Conservation (phyloP, 2,329 filamentous ascomycete genomes). For the Pyrenophora teres region DNA sequence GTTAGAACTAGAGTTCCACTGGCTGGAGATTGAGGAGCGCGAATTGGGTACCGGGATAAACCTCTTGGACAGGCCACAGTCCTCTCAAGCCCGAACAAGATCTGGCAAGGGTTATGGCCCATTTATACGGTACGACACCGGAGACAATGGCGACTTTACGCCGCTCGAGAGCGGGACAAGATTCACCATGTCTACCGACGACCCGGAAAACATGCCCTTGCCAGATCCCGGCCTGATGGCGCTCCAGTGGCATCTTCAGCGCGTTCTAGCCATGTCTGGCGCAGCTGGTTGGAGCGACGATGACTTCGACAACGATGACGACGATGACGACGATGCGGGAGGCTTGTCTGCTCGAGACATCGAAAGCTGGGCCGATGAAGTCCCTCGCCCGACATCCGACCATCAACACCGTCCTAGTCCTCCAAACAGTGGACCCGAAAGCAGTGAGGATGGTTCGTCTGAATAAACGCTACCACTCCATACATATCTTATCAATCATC, state of each 20-base stretch:
- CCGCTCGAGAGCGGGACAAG: too few relatives aligned
- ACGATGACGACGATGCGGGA: background rate
- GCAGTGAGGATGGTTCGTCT: slow-evolving; percentile 16
- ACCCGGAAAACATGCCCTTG: slow-evolving; percentile 14
- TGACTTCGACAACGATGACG: slow-evolving; percentile 13
- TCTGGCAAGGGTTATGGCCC: slow-evolving; percentile 1
- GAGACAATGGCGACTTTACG: too few relatives aligned
- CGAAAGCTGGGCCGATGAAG: slow-evolving; percentile 11
- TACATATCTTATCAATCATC: too few relatives aligned
- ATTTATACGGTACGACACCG: background rate
- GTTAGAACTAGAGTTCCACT: slow-evolving; percentile 24
- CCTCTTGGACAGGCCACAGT: slow-evolving; percentile 3
- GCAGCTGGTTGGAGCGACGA: slow-evolving; percentile 23
- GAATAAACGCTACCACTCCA: background rate
- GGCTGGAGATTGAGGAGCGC: slow-evolving; percentile 15
- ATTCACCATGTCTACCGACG: too few relatives aligned
- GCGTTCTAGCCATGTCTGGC: slow-evolving; percentile 25
- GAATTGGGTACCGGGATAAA: slow-evolving; percentile 5
- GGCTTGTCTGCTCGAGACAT: slow-evolving; percentile 3
- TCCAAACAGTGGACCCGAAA: slow-evolving; percentile 8
- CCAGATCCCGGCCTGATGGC: slow-evolving; percentile 23
- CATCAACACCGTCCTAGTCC: background rate
- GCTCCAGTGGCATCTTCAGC: slow-evolving; percentile 26
- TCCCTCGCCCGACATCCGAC: slow-evolving; percentile 4
- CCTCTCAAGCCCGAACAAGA: background rate